Evolutionary conservation across 2,329 filamentous ascomycete species (phyloP), one percentile per base, ranked within the genome.

Genomic region (Phoma sp.): DNA sequence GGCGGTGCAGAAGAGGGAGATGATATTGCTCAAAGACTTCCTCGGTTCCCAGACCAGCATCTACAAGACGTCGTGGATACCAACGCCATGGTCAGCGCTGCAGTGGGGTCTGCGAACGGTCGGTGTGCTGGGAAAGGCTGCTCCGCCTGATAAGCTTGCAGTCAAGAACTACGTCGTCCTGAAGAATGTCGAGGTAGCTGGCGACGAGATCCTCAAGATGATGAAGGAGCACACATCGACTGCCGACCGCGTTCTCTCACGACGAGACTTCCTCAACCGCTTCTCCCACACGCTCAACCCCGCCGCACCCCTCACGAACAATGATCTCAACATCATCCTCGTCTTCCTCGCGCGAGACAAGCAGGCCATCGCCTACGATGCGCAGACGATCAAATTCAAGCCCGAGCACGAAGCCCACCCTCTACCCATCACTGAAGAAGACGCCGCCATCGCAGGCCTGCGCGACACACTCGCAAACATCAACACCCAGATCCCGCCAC

Each of bases 381-480:
- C 96, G 60, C 91, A 96, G 71, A 77, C 77, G 2, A 74, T 99
- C 64, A 93, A 90, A 71, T 88, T 98, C 73, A 88, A 85, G 65
- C 43, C 65, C 5, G 62, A 68, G 43, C 69, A 65, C 41, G 70
- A 73, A 17, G 41, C 60, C 3, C 76, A 76, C 0, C 72, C 82
- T 0, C 78, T 80, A 3, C 75, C 80, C 1, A 88, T 98, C 61
- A 90, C 90, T 0, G 80, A 87, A 53, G 89, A 96, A 66, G 95
- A 99, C 76, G 80, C 81, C 4, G 89, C 91, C 0, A 91, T 97
- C 59, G 92, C 92, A 1, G 88, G 89, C 45, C 82, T 99, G 15
- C 87, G 89, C 58, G 84, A 87, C 19, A 86, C 96, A 57, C 88
- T 92, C 15, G 76, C 82, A 7, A 81, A 87, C 0, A 82, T 98